Base-by-base conservation (phyloP, 164 flowering plant species). In the Platanus orientalis region DNA sequence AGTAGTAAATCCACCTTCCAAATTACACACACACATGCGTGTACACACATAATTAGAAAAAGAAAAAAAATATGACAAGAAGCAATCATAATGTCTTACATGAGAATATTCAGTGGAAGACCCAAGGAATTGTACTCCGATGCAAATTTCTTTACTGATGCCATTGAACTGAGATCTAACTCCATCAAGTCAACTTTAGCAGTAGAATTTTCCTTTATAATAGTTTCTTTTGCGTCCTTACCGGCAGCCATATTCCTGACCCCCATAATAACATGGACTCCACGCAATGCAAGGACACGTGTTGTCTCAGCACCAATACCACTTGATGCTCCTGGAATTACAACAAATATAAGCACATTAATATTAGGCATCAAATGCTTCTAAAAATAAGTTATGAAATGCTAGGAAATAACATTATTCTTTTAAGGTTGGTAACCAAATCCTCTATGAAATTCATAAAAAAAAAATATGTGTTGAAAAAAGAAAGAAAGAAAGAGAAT, bases 231-330 rank as follows among this genome's bases (percentile, higher is more conserved):
- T 30, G 84, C 83, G 9, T 70, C 68, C 64, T 12, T 60, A 34
- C 88, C 93, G 16, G 82, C 78, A 48, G 67, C 63, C 64, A 76
- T 19, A 70, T 87, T 89, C 71, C 96, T 84, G 0, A 86, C 89
- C 7, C 79, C 91, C 90, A 89, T 83, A 40, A 87, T 58, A 24
- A 87, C 96, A 79, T 81, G 85, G 28, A 76, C 91, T 6, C 91
- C 87, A 25, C 80, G 81, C 67, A 79, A 36, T 0, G 90, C 93
- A 57, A 89, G 89, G 69, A 84, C 84, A 30, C 91, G 81, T n/a
- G 96, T 44, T 1, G 90, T 87, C 70, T 89, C 96, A 24, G 62
- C 49, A n/a, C 96, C 96, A 67, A 89, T 79, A 27, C 96, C 96
- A 78, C 87, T 84, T 30, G 96, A 81, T 60, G 93, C 93, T 58